Evolutionary conservation across 2,329 filamentous ascomycete species (phyloP).

Genomic region (Cladosporium sp.): DNA sequence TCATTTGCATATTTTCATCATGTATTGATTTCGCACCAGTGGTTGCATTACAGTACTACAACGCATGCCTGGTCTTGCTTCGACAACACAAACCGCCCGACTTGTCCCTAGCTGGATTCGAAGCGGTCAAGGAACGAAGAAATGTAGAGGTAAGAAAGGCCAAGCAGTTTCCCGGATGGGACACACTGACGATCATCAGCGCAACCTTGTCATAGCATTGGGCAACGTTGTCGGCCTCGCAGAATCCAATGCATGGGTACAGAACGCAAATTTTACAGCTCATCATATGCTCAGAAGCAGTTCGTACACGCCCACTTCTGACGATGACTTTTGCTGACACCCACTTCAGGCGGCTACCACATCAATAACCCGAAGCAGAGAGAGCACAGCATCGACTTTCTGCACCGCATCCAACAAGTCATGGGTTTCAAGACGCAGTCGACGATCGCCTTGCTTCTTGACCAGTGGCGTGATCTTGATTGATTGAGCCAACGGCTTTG

Average conservation of each 20-base stretch:
- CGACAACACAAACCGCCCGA: constrained; percentile 16
- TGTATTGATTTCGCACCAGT: constrained; percentile 8
- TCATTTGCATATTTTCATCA: too few species aligned
- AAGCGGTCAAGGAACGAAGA: constrained; percentile 17
- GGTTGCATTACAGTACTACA: constrained; percentile 35
- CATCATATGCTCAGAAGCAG: constrained; percentile 21
- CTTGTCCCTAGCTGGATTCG: constrained; percentile 17
- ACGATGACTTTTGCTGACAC: neutral
- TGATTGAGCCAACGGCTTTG: neutral
- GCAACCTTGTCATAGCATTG: constrained; percentile 18
- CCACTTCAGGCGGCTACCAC: constrained; percentile 17
- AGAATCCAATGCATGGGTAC: constrained; percentile 20
- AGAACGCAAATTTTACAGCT: constrained; percentile 24
- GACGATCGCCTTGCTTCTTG: constrained; percentile 16
- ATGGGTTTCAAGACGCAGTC: constrained; percentile 20
- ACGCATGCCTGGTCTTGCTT: constrained; percentile 31
- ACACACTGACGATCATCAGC: neutral
- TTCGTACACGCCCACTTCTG: neutral
- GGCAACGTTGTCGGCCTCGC: constrained; percentile 20
- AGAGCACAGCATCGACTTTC: constrained; percentile 15
- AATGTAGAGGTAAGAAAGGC: constrained; percentile 13
- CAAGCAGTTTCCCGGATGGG: neutral
- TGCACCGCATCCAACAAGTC: constrained; percentile 15
- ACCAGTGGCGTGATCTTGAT: constrained; percentile 23
- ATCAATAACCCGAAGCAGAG: constrained; percentile 19